Evolutionary conservation across 129 eudicot genomes (phyloP).

Genomic region (Solidago caesia): DNA sequence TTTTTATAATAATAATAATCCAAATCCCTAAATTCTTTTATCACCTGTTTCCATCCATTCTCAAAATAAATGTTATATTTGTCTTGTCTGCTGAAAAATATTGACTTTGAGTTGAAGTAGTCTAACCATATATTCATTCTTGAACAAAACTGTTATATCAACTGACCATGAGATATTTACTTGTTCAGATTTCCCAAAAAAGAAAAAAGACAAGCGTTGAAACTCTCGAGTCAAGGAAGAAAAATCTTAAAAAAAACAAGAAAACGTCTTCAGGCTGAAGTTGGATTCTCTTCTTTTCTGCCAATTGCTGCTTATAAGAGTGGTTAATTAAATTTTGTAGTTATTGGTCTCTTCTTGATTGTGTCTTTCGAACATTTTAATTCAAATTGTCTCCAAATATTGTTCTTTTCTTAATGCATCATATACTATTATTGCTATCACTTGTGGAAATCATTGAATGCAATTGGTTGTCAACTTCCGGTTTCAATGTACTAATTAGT

Average conservation of each 20-base stretch:
- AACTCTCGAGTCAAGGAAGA: conserved; percentile 26
- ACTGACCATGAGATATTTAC: background rate
- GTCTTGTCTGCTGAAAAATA: background rate
- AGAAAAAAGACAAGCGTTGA: conserved; percentile 30
- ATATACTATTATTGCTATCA: too few relatives aligned
- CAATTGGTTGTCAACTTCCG: background rate
- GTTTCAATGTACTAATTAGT: background rate
- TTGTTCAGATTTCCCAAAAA: conserved; percentile 11
- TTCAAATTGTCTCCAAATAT: too few relatives aligned
- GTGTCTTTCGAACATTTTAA: too few relatives aligned
- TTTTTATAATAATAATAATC: too few relatives aligned
- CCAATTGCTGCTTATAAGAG: background rate
- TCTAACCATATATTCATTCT: background rate
- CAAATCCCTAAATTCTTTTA: too few relatives aligned
- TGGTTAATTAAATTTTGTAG: conserved; percentile 1
- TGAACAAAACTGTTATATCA: background rate
- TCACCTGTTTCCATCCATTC: too few relatives aligned
- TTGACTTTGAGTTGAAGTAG: background rate
- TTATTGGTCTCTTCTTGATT: background rate
- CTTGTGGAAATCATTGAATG: background rate
- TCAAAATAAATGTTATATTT: background rate
- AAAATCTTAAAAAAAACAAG: conserved; percentile 18
- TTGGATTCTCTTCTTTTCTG: background rate
- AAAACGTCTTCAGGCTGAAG: conserved; percentile 23
- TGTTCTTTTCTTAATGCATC: too few relatives aligned